Conservation (phyloP, 192 early-diverging fungal species). For the Pilaira anomala region DNA sequence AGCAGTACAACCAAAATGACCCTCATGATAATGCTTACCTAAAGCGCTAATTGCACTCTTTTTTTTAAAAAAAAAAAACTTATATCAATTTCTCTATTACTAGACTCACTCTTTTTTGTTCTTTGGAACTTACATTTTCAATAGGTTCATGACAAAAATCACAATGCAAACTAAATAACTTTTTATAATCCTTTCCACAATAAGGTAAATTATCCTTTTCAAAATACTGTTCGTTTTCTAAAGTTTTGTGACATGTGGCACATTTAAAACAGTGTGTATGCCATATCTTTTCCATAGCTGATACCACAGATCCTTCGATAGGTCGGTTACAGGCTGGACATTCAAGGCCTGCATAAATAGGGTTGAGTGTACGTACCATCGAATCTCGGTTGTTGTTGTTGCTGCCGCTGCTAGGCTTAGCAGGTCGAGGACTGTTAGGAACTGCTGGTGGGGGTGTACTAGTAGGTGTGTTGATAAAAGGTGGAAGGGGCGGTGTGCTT, state of each 20-base stretch:
- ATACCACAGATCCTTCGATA: slow-evolving; percentile 47
- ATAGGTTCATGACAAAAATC: slow-evolving; percentile 55
- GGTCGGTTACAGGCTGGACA: slow-evolving; percentile 47
- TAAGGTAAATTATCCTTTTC: slow-evolving; percentile 53
- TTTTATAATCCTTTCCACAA: slow-evolving; percentile 52
- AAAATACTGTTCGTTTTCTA: slow-evolving; percentile 52
- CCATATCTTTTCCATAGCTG: slow-evolving; percentile 50
- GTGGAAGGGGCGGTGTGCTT: background rate
- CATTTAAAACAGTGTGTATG: slow-evolving; percentile 55
- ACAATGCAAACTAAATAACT: slow-evolving; percentile 50
- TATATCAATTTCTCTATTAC: background rate
- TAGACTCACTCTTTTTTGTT: background rate
- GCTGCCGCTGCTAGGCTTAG: background rate
- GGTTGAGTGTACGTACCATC: slow-evolving; percentile 6
- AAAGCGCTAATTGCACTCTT: slow-evolving; percentile 45
- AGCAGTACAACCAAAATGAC: slow-evolving; percentile 56
- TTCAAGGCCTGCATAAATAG: slow-evolving; percentile 19
- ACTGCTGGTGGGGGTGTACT: slow-evolving; percentile 4
- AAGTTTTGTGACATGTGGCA: slow-evolving; percentile 34
- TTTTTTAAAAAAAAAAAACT: background rate
- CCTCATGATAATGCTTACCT: slow-evolving; percentile 52
- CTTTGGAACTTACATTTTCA: slow-evolving; percentile 32
- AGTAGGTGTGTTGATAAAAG: background rate
- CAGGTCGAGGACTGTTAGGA: slow-evolving; percentile 3
- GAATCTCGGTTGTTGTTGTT: background rate